Base-by-base conservation (phyloP, 1,284 basidiomycete species). In the Rhodotorula sp. region DNA sequence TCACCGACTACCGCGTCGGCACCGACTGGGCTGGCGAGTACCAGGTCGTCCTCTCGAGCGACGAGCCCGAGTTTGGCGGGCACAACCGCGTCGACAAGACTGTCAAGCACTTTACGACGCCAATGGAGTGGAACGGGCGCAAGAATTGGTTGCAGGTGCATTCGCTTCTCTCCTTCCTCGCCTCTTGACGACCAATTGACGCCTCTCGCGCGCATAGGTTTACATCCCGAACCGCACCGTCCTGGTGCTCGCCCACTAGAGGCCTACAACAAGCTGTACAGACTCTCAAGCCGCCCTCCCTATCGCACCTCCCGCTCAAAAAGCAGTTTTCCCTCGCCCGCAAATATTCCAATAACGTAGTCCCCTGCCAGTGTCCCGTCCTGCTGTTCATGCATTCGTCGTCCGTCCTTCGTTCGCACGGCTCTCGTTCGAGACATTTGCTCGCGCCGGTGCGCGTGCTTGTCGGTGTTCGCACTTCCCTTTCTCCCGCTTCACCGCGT, bases 1-100 rank as follows among this genome's bases (percentile, higher is more conserved):
- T 89, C 82, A 88, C 89, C 54, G 92, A 97, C 81, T 99, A 97
- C 81, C 87, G 94, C 51, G 88, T 98, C 59, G 95, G 95, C 9
- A 87, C 95, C 22, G 89, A 97, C 39, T 85, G 82, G 64, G 82
- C 90, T 19, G 95, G 95, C n/a, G 88, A 92, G 81, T 98, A 98
- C 81, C 84, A 82, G 59, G 85, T 93, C 68, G 82, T 91, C 27
- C 82, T 99, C 59, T 89, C 86, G 74, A 92, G 88, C 73, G 95
- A 99, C 80, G 91, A 94, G 34, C 87, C 88, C 79, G 81, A 83
- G 56, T 95, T 92, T 77, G 94, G 93, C 29, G 95, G 95, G 1
- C 96, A 94, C 78, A 89, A 87, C 52, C 89, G 96, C 68, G 85
- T 93, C 66, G 84, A 85, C 69, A 79, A 87, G 58, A 85, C 85